Percentiles rank a stretch among this genome's conserved stretches.
Conservation (phyloP, 2,329 filamentous ascomycete species). For the Fusarium verrucosum region DNA sequence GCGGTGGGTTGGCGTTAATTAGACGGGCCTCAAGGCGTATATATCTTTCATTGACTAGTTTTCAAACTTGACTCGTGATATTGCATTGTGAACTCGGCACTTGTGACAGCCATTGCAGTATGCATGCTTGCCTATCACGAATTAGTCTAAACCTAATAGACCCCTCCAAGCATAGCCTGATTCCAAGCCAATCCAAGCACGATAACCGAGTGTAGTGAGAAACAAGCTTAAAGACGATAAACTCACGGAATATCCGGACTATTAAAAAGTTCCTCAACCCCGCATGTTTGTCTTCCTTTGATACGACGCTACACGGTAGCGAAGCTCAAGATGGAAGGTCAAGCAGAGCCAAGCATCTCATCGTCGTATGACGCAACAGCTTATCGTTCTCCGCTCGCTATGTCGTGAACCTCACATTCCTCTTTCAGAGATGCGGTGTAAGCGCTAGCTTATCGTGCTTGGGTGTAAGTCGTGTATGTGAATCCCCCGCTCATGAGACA, state of each 20-base stretch:
- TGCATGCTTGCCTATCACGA: too few relatives aligned
- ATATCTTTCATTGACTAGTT: background rate
- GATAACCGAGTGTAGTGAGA: background rate
- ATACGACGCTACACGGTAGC: constrained; percentile 21
- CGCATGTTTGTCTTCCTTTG: background rate
- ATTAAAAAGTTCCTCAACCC: background rate
- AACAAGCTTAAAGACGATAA: constrained; percentile 26
- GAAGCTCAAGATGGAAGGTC: constrained; percentile 26
- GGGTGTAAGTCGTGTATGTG: background rate
- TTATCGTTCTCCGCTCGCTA: constrained; percentile 18
- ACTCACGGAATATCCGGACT: constrained; percentile 2
- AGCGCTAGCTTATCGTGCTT: constrained; percentile 18
- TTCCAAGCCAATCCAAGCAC: background rate
- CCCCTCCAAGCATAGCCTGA: background rate
- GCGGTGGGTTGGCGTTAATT: background rate
- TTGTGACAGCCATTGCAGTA: background rate
- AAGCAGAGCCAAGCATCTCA: constrained; percentile 10
- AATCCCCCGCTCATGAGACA: constrained; percentile 14
- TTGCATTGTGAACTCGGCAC: background rate
- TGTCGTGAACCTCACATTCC: constrained; percentile 17
- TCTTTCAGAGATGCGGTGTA: constrained; percentile 30
- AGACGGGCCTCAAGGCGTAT: background rate
- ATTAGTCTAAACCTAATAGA: background rate
- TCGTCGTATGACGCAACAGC: constrained; percentile 22
- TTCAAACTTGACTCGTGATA: background rate